Evolutionary conservation across 73 alveolate genomes (phyloP), one percentile per base, ranked within the genome.

Genomic region (Breviolum minutum): DNA sequence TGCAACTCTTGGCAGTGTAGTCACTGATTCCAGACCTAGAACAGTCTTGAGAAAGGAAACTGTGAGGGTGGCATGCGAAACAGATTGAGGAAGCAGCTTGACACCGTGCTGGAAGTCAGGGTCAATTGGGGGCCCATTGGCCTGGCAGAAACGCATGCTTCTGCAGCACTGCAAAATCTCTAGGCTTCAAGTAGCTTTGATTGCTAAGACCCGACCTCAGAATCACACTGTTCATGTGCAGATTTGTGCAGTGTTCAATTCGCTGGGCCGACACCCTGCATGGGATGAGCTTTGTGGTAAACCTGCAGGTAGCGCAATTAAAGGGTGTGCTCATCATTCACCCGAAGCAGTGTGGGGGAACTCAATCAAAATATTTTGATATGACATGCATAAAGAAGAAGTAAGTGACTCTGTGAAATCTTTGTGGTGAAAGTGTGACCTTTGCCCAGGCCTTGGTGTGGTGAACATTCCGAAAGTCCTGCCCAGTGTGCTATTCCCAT

Each of bases 1-100:
- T 90, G 97, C 97, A 90, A 27, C 97, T 90, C 87, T 90, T 90
- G 97, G 97, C 97, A 27, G 97, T 90, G 97, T 90, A 90, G 88
- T 90, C 97, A 63, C 97, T 90, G 88, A 90, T 71, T 22, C 97
- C 97, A 9, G 97, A 90, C 97, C 97, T 90, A 74, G 48, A 19
- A 11, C 54, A 24, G 48, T 11, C 85, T 11, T 74, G 29, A 11
- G 32, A 74, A 24, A 17, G 29, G 85, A 74, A 17, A 74, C 29
- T 16, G n/a, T 14, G 60, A 74, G 48, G 12, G 60, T 40, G 16
- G 54, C 54, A 40, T 40, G 26, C 19, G 27, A 69, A 69, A 27
- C 63, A 32, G 27, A 9, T 40, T 54, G 54, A 84, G 94, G 94
- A 70, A 30, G 71, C 61, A 14, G 74, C 96, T 90, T 90, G 74